Conservation (phyloP, 805 yeast species). For the Lachancea sp. region DNA sequence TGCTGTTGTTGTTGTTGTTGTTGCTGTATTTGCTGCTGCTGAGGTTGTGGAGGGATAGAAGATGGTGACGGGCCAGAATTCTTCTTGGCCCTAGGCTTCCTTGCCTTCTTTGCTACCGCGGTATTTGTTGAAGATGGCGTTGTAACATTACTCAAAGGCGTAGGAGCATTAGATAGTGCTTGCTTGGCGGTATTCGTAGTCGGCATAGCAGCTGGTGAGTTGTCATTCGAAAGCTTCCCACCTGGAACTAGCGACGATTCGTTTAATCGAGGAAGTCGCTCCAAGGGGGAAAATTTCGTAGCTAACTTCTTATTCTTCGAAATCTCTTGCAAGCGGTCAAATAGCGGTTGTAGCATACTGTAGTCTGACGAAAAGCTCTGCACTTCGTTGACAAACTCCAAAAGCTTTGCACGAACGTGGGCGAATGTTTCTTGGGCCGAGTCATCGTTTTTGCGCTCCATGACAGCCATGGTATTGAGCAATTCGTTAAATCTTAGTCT, state of each 20-base stretch:
- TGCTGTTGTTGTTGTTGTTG: constrained; percentile 5
- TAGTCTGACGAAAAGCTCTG: constrained; percentile 23
- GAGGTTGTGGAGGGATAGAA: constrained; percentile 1
- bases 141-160: constrained; percentile 16
- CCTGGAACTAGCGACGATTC: neutral
- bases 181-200: constrained; percentile 47
- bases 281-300: constrained; percentile 23
- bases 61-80: constrained; percentile 5
- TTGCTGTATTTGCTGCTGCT: constrained; percentile 1
- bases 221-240: constrained; percentile 1
- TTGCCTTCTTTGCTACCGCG: constrained; percentile 23
- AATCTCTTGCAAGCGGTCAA: constrained; percentile 24
- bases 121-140: constrained; percentile 15
- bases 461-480: constrained; percentile 20
- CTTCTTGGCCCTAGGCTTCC: constrained; percentile 27
- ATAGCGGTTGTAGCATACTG: constrained; percentile 20
- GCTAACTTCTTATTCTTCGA: constrained; percentile 14
- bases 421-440: constrained; percentile 20
- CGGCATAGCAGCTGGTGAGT: constrained; percentile 2
- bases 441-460: constrained; percentile 12
- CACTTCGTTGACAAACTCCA: constrained; percentile 19
- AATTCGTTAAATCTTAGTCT: constrained; percentile 25
- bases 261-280: constrained; percentile 12
- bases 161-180: constrained; percentile 29
- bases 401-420: constrained; percentile 16